Base-by-base conservation (phyloP, 2,329 filamentous ascomycete species). In the Microascus cirrosus region DNA sequence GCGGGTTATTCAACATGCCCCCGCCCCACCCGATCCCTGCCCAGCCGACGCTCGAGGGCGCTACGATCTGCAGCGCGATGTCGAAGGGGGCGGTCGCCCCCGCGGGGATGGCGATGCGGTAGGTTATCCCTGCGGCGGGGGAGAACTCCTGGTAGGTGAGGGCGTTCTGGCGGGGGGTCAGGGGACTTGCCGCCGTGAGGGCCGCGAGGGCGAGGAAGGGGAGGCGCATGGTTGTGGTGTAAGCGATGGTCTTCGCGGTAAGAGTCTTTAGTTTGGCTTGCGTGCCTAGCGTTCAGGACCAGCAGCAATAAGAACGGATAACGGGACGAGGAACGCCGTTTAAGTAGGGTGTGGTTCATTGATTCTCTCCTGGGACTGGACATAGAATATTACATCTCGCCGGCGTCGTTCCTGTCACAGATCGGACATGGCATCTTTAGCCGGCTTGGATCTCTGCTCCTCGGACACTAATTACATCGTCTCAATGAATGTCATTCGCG, bases 1-100 rank as follows among this genome's bases (percentile, higher is more conserved):
- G 65, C 2, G 74, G 74, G 42, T 71, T 71, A 58, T 74, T 72
- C 1, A 70, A 68, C 74, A 77, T 77, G 7, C 68, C 67, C 3
- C 73, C 73, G 32, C 73, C 74, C 73, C 73, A 77, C 12, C 73
- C 69, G 22, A 77, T 62, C 2, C 73, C 74, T 1, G 71, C 70
- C 74, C 74, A 77, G 35, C 73, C 74, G 39, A 72, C 69, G 1
- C 64, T 61, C 15, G 65, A 63, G 1, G 74, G 74, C 1, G 74
- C 72, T 0, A 72, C 66, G 45, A 77, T 69, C 60, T 76, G 73
- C 24, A 77, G 42, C 5, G 76, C 70, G 12, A 68, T 67, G 59
- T 77, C 74, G 59, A 72, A 76, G 0, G 71, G 63, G 2, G 64
- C 61, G 2, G 54, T 61, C 1, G 65, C 10, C 2, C 68, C 64